These are phyloP conservation scores for Pseudonectria buxi DNA, from an alignment of 2,329 filamentous ascomycete genomes.

Conservation along the genomic window DNA sequence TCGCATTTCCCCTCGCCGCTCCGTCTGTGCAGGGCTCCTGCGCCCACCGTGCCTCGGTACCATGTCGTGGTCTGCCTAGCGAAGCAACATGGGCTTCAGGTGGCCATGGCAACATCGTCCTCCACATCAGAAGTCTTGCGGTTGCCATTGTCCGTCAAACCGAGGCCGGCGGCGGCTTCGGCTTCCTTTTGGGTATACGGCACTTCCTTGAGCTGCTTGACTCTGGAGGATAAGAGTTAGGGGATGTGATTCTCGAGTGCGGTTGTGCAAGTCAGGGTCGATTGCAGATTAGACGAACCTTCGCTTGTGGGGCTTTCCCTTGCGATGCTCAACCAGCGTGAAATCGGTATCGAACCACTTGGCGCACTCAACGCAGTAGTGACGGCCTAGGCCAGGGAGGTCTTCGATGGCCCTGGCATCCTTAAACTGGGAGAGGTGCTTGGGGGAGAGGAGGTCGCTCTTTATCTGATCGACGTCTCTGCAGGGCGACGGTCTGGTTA, in stretches of 20 bases:
- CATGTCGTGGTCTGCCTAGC: background rate
- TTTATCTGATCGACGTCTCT: slow-evolving; percentile 93
- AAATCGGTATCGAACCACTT: slow-evolving; percentile 90
- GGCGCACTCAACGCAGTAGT: slow-evolving; percentile 88
- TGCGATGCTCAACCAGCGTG: slow-evolving; percentile 68
- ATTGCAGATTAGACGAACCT: slow-evolving; percentile 40
- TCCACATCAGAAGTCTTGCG: slow-evolving; percentile 9
- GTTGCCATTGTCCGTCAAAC: slow-evolving; percentile 53
- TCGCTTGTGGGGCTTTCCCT: slow-evolving; percentile 90
- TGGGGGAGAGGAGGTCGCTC: slow-evolving; percentile 69
- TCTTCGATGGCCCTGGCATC: slow-evolving; percentile 76
- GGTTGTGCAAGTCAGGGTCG: no score
- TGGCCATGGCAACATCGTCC: slow-evolving; percentile 29
- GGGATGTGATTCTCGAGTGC: slow-evolving; percentile 2
- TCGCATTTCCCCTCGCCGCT: no score
- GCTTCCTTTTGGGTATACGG: slow-evolving; percentile 82
- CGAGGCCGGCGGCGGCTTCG: slow-evolving; percentile 69
- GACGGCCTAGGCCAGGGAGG: slow-evolving; percentile 74
- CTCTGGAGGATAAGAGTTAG: slow-evolving; percentile 40
- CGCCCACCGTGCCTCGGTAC: no score
- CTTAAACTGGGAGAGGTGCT: slow-evolving; percentile 75
- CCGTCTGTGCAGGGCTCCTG: no score
- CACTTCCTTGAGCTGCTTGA: slow-evolving; percentile 75
- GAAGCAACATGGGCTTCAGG: slow-evolving; percentile 12
- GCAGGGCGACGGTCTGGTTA: slow-evolving; percentile 6